A percentile compares a stretch with the other conserved stretches of the same genome.
Conservation (phyloP, 768 basidiomycete genomes). For the Tylopilus sp. region DNA sequence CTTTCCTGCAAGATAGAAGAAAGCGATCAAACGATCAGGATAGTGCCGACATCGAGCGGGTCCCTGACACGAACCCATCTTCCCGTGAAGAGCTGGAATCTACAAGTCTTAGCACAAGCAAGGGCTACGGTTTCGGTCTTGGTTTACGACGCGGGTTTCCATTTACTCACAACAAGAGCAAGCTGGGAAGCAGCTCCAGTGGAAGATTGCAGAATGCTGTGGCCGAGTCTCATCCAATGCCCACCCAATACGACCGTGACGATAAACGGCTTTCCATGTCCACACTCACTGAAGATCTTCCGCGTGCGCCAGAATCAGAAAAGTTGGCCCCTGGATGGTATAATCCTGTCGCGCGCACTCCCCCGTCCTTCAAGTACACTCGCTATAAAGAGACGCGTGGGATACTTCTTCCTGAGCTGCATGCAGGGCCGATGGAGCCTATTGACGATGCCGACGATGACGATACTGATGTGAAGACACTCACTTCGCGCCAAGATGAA, state of each 20-base stretch:
- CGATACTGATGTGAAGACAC: slow-evolving; percentile 31
- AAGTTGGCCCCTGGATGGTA: slow-evolving; percentile 33
- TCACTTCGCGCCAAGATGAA: slow-evolving; percentile 30
- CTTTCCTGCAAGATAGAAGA: neutral
- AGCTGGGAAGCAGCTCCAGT: slow-evolving; percentile 20
- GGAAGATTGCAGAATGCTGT: slow-evolving; percentile 11
- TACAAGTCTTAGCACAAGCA: slow-evolving; percentile 29
- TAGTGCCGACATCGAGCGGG: slow-evolving; percentile 9
- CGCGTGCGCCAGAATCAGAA: slow-evolving; percentile 28
- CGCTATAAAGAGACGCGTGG: slow-evolving; percentile 8
- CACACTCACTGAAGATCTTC: slow-evolving; percentile 19
- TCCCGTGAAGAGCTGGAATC: slow-evolving; percentile 26
- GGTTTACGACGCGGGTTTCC: slow-evolving; percentile 27
- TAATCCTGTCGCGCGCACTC: slow-evolving; percentile 20
- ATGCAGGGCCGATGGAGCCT: slow-evolving; percentile 6
- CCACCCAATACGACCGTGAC: slow-evolving; percentile 19
- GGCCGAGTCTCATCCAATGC: slow-evolving; percentile 23
- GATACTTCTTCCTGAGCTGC: slow-evolving; percentile 23
- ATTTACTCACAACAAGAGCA: slow-evolving; percentile 24
- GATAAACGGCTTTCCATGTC: slow-evolving; percentile 29
- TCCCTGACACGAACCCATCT: slow-evolving; percentile 4
- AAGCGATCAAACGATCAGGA: neutral
- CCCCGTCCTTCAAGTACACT: slow-evolving; percentile 12
- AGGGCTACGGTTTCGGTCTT: slow-evolving; percentile 34
- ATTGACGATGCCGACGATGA: slow-evolving; percentile 19